phyloP scores from a whole-genome alignment of 768 basidiomycete species.

The Gloeopeniophorella convolvens region DNA sequence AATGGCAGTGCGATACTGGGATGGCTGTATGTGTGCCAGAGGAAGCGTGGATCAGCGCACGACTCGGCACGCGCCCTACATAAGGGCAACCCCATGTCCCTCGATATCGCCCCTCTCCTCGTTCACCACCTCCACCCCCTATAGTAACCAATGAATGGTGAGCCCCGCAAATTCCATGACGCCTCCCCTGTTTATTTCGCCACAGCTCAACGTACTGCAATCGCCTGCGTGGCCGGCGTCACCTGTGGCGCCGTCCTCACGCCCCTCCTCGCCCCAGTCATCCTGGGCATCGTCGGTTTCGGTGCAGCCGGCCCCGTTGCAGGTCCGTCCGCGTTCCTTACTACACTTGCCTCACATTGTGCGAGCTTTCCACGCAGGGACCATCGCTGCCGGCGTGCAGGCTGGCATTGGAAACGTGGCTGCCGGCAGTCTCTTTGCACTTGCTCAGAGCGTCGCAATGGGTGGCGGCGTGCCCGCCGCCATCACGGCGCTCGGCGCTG shows the following conservation, averaged over 20 bases:
- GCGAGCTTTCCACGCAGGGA: not conserved
- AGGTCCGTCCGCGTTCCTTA: not conserved
- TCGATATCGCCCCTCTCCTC: too few relatives aligned
- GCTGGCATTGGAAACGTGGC: not conserved
- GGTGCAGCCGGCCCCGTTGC: not conserved
- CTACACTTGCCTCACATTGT: not conserved
- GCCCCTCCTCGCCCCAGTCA: not conserved
- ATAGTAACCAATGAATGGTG: too few relatives aligned
- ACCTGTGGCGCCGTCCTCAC: not conserved
- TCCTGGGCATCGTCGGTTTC: not conserved
- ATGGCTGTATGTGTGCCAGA: too few relatives aligned
- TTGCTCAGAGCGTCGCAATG: slow-evolving; percentile 3
- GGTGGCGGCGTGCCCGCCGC: not conserved
- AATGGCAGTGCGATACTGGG: too few relatives aligned
- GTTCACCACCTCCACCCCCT: too few relatives aligned
- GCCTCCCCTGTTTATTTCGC: too few relatives aligned
- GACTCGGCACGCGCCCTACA: too few relatives aligned
- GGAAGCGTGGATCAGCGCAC: too few relatives aligned
- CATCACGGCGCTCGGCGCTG: not conserved
- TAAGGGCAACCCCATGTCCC: too few relatives aligned
- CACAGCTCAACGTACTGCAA: too few relatives aligned
- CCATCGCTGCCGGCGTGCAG: not conserved
- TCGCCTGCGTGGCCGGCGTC: too few relatives aligned
- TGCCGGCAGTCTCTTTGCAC: not conserved
- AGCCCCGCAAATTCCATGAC: too few relatives aligned